Conservation (phyloP, 108 stramenopile genomes). For the Discostella pseudostelligera region DNA sequence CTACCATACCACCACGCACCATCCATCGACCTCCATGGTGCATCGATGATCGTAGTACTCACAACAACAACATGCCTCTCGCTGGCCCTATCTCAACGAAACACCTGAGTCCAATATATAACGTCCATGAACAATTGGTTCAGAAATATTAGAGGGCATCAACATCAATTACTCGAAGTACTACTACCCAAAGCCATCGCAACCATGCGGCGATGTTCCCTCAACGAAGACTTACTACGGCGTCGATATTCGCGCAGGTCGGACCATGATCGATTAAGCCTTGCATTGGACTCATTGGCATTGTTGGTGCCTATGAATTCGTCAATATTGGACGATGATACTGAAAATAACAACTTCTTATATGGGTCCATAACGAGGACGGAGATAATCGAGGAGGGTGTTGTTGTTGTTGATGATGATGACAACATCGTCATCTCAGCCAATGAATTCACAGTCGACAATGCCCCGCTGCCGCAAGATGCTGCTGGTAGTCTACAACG, state of each 20-base stretch:
- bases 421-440: neutral
- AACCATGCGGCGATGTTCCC: constrained; percentile 5
- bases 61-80: too few relatives aligned
- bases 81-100: too few relatives aligned
- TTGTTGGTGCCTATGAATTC: neutral
- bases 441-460: too few relatives aligned
- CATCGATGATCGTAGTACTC: too few relatives aligned
- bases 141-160: too few relatives aligned
- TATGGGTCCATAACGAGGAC: neutral
- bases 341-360: neutral
- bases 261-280: neutral
- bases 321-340: neutral
- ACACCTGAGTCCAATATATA: too few relatives aligned
- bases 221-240: constrained; percentile 7
- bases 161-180: too few relatives aligned
- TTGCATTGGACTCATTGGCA: neutral
- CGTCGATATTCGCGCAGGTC: neutral
- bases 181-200: too few relatives aligned
- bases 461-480: too few relatives aligned
- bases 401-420: neutral
- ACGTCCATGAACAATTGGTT: too few relatives aligned
- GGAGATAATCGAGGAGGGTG: neutral
- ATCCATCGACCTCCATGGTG: too few relatives aligned
- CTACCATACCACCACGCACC: too few relatives aligned
- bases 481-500: neutral